A percentile compares a stretch with the other conserved stretches of the same genome.
Conservation (phyloP, 192 early-diverging fungal species). For the Umbelopsis vinacea region DNA sequence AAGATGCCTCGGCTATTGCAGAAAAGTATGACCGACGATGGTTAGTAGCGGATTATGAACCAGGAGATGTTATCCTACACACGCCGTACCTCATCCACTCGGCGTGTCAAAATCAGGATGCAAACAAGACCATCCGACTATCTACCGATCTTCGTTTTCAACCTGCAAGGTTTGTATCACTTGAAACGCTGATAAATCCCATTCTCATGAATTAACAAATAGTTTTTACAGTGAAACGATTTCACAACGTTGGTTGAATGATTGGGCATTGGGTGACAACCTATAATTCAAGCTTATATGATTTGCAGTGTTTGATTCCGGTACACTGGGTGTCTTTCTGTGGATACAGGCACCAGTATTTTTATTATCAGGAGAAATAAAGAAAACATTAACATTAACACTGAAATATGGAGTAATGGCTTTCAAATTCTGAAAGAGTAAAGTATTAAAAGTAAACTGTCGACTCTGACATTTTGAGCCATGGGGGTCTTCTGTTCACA, state of each 20-base stretch:
- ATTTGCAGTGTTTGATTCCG: neutral
- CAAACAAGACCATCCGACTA: neutral
- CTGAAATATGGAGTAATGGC: too few species aligned
- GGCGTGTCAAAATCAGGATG: slow-evolving; percentile 9
- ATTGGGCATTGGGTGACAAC: neutral
- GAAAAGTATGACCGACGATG: slow-evolving; percentile 5
- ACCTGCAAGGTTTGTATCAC: neutral
- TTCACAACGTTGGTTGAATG: slow-evolving; percentile 8
- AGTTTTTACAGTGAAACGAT: neutral
- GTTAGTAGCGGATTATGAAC: slow-evolving; percentile 5
- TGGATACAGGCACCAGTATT: too few species aligned
- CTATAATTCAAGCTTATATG: neutral
- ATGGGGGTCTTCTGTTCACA: too few species aligned
- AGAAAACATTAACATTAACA: too few species aligned
- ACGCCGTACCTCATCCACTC: slow-evolving; percentile 6
- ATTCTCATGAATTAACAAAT: too few species aligned
- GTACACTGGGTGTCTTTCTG: too few species aligned
- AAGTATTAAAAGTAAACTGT: too few species aligned
- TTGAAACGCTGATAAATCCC: too few species aligned
- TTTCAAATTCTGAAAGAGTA: too few species aligned
- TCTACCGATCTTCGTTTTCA: slow-evolving; percentile 5
- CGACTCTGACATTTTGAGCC: too few species aligned
- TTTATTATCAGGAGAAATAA: too few species aligned
- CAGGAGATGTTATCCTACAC: slow-evolving; percentile 8
- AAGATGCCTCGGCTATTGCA: neutral